Percentiles rank a stretch among this genome's conserved stretches.
Conservation (phyloP, 345 rosid genomes). For the Erysimum cheiranthoides region DNA sequence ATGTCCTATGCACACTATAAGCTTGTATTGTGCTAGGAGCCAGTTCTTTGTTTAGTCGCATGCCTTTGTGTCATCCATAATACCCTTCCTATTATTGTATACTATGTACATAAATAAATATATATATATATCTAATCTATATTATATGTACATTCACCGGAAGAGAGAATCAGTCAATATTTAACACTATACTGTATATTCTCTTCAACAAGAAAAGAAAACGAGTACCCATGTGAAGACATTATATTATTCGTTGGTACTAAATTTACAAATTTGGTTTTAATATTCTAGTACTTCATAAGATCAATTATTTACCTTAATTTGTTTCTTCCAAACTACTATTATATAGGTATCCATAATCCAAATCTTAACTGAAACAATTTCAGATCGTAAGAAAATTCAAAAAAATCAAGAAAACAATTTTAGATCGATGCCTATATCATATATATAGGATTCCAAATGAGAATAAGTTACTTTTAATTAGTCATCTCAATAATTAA, state of each 20-base stretch:
- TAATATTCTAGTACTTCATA: neutral
- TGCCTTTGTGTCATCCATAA: constrained; percentile 47
- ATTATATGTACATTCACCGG: constrained; percentile 8
- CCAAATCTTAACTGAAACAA: neutral
- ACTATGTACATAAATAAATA: constrained; percentile 11
- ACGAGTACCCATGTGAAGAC: constrained; percentile 31
- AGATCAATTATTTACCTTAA: constrained; percentile 13
- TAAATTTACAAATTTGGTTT: neutral
- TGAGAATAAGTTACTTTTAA: neutral
- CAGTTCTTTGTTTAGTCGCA: constrained; percentile 44
- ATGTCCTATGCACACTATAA: constrained; percentile 43
- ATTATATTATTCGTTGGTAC: constrained; percentile 18
- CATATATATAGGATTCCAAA: neutral
- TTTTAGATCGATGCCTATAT: neutral
- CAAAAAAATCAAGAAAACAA: too few relatives aligned
- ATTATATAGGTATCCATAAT: neutral
- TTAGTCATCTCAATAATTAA: neutral
- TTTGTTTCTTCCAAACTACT: neutral
- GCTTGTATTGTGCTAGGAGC: constrained; percentile 46
- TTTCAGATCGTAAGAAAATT: neutral
- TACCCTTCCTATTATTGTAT: constrained; percentile 32
- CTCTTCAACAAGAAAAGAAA: constrained; percentile 21
- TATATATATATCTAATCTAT: neutral
- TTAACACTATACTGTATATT: constrained; percentile 15
- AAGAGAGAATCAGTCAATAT: constrained; percentile 29